Conservation (phyloP, 192 early-diverging fungal genomes). For the Linnemannia schmuckeri region DNA sequence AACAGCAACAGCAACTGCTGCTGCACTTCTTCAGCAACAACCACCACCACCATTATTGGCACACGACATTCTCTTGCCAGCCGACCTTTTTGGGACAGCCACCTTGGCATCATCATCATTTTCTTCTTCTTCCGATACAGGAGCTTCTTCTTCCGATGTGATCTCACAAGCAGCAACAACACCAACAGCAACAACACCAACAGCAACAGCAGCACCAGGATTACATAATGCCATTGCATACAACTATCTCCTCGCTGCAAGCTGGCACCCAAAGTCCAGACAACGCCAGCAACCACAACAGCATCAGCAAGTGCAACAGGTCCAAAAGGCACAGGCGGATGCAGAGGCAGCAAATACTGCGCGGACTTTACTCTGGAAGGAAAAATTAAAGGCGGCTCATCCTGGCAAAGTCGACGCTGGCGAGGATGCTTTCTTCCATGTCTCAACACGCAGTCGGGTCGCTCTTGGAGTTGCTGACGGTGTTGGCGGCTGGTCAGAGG, state of each 20-base stretch:
- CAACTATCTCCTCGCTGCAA: constrained; percentile 48
- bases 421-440: constrained; percentile 72
- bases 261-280: constrained; percentile 42
- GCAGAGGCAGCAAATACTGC: constrained; percentile 25
- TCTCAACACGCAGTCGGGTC: constrained; percentile 61
- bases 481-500: constrained; percentile 72
- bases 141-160: constrained; percentile 1
- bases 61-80: constrained; percentile 16
- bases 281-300: constrained; percentile 6
- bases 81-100: neutral
- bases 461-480: constrained; percentile 71
- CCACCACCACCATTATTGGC: neutral
- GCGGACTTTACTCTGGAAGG: constrained; percentile 18
- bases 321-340: constrained; percentile 8
- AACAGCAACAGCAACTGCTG: neutral
- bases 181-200: too few species aligned
- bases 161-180: neutral
- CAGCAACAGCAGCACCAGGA: neutral
- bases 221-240: constrained; percentile 27
- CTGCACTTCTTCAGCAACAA: neutral
- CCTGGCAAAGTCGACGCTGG: constrained; percentile 69
- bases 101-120: neutral
- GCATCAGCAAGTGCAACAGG: constrained; percentile 12
- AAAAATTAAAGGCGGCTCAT: constrained; percentile 24
- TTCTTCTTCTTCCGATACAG: neutral